These are phyloP conservation scores for Chaetomium cochliodes DNA, from an alignment of 495 filamentous ascomycete genomes.

Conservation along the genomic window DNA sequence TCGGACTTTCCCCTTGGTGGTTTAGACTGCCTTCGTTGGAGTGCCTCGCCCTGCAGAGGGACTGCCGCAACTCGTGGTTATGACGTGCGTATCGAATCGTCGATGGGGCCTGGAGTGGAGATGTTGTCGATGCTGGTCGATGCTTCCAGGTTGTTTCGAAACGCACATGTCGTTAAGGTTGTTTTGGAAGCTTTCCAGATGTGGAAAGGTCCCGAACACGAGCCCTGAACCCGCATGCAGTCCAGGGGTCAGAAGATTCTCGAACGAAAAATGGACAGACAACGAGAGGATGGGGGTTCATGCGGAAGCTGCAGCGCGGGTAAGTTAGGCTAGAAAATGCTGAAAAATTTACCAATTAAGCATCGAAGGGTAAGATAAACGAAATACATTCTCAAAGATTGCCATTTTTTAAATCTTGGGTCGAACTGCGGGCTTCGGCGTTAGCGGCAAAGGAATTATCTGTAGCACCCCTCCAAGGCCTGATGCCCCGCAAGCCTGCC, in stretches of 20 bases:
- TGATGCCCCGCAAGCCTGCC: not conserved
- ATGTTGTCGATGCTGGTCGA: not conserved
- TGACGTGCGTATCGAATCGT: not conserved
- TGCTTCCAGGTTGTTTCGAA: not conserved
- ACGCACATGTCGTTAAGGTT: not conserved
- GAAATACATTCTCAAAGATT: not conserved
- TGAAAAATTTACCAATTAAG: not conserved
- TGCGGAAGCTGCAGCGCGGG: not conserved
- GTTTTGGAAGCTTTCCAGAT: slow-evolving; percentile 3
- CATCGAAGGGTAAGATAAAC: not conserved
- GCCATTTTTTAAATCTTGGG: not conserved
- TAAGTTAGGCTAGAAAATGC: not conserved
- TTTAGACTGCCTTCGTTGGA: not conserved
- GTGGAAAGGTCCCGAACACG: slow-evolving; percentile 1
- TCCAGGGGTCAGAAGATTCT: not conserved
- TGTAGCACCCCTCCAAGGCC: not conserved
- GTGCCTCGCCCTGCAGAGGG: not conserved
- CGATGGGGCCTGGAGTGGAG: not conserved
- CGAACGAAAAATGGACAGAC: not conserved
- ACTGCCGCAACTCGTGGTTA: not conserved
- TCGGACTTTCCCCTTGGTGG: not conserved
- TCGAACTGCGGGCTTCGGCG: not conserved
- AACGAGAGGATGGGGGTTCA: not conserved
- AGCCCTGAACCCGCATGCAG: not conserved
- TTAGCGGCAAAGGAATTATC: not conserved